Base-by-base conservation (phyloP, 1,139 yeast genomes). In the Candida buenavistaensis region DNA sequence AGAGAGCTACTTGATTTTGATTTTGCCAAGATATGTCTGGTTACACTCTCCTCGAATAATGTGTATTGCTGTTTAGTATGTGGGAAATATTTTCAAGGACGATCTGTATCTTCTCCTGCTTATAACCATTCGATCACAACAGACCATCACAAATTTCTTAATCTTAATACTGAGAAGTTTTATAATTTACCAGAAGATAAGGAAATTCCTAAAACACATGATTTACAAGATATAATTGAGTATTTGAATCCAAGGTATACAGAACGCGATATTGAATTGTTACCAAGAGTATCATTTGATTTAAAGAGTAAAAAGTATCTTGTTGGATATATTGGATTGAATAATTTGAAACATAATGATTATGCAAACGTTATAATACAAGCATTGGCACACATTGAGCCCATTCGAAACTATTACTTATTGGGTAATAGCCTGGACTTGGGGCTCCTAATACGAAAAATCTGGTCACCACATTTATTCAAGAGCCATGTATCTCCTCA, bases 51-150 rank as follows among this genome's bases (percentile, higher is more conserved):
- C 0, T 71, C 69, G 28, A 60, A 71, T 22, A 82, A 83, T 47
- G 74, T 85, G 1, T 82, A 84, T 51, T 80, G 87, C 26, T 86
- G 95, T 50, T 58, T 86, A 23, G 72, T 71, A 0, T 86, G 95
- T 57, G 94, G 94, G 26, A 80, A 75, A 49, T 86, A 78, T 58
- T 72, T 78, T 37, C 84, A 80, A 47, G 95, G 95, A 0, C 65
- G 89, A 16, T 74, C 80, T 1, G 59, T 57, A 37, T 55, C 72
- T 10, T 76, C 92, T 0, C 82, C 82, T 14, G 90, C 92, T 0
- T 83, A 79, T 49, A 54, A 64, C 27, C 95, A 86, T 53, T 68
- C 89, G 3, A 67, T 86, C 17, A 72, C 78, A 38, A 69, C 61
- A 3, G 69, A 72, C 43, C 92, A 84, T 51, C 86, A 78, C 50